A percentile compares a stretch with the other conserved stretches of the same genome.
Conservation (phyloP, 257 asterid genomes). For the Ehretia macrophylla region DNA sequence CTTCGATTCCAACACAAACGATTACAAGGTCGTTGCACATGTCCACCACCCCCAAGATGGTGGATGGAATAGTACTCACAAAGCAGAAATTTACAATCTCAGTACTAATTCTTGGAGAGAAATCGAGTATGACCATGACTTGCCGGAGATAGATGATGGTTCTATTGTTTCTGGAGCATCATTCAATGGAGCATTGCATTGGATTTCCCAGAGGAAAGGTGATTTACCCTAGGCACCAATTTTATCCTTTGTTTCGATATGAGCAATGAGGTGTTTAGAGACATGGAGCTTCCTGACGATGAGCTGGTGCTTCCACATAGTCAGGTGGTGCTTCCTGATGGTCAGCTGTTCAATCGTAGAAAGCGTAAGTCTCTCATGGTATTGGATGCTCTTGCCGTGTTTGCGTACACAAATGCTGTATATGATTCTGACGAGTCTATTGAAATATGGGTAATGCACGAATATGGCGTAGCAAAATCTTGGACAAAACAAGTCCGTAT, state of each 20-base stretch:
- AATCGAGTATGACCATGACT: neutral
- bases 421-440: neutral
- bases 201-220: neutral
- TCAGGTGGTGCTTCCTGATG: too few relatives aligned
- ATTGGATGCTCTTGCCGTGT: neutral
- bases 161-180: neutral
- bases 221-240: too few relatives aligned
- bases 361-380: too few relatives aligned
- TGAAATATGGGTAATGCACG: slow-evolving; percentile 1
- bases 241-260: neutral
- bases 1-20: neutral
- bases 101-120: neutral
- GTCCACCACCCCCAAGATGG: neutral
- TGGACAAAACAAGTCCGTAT: slow-evolving; percentile 3
- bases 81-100: neutral
- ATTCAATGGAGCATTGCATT: neutral
- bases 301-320: neutral
- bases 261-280: neutral
- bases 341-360: too few relatives aligned
- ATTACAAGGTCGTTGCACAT: slow-evolving; percentile 7
- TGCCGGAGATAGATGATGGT: neutral
- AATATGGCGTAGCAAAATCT: slow-evolving; percentile 1
- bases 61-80: neutral
- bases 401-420: neutral
- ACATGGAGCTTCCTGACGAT: neutral